Percentiles rank a stretch among this genome's conserved stretches.
Evolutionary conservation across 345 rosid species (phyloP).

Genomic region (Eucalyptus erythrocorys): DNA sequence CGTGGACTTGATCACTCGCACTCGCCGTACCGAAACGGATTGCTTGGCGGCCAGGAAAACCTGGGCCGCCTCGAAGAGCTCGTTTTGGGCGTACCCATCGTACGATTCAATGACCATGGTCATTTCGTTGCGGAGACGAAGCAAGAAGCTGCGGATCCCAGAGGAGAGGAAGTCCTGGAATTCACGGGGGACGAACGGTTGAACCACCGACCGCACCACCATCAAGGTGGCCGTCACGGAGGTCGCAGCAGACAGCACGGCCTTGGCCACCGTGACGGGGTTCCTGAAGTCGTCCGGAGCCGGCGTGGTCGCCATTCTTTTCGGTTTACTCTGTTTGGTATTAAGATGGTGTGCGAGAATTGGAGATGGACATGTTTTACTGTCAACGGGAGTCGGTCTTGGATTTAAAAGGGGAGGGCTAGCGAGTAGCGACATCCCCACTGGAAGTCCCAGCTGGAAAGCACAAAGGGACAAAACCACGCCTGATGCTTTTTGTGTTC

Average conservation of each 20-base stretch:
- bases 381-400: too few species aligned
- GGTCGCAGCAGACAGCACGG: slow-evolving; percentile 34
- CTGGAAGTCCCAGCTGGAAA: background rate
- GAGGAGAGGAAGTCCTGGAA: slow-evolving; percentile 11
- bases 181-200: slow-evolving; percentile 26
- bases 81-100: slow-evolving; percentile 27
- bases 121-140: slow-evolving; percentile 26
- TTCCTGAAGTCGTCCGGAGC: background rate
- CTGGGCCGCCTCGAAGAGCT: slow-evolving; percentile 32
- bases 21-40: slow-evolving; percentile 19
- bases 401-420: too few species aligned
- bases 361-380: background rate
- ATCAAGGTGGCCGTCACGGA: slow-evolving; percentile 42
- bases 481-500: background rate
- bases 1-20: slow-evolving; percentile 37
- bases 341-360: background rate
- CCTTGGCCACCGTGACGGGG: slow-evolving; percentile 13
- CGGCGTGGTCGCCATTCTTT: background rate
- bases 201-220: slow-evolving; percentile 16
- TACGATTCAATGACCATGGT: slow-evolving; percentile 32
- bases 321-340: background rate
- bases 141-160: slow-evolving; percentile 12
- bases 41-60: slow-evolving; percentile 22
- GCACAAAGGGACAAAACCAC: background rate
- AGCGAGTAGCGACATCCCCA: background rate